phyloP scores from a whole-genome alignment of 2,329 filamentous ascomycete species.

The Diplodia seriata region DNA sequence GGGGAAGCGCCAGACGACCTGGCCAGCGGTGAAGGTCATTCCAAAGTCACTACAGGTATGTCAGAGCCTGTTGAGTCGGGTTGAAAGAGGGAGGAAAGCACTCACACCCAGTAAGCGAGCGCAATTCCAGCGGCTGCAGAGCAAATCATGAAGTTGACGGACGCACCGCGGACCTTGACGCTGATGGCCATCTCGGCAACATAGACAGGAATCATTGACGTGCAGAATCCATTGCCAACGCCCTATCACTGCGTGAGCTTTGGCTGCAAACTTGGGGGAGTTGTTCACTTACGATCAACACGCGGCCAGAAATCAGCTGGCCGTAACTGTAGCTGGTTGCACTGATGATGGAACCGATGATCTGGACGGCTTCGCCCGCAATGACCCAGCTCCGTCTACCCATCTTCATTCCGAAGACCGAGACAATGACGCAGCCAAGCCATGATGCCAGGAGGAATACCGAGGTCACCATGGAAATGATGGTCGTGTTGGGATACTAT shows the following conservation, averaged over 20 bases:
- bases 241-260: slow-evolving; percentile 36
- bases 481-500: slow-evolving; percentile 39
- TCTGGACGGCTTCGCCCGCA: slow-evolving; percentile 38
- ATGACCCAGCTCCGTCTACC: slow-evolving; percentile 43
- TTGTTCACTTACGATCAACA: slow-evolving; percentile 38
- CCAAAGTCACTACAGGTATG: slow-evolving; percentile 41
- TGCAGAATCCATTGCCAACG: slow-evolving; percentile 45
- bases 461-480: slow-evolving; percentile 40
- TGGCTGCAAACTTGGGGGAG: neutral
- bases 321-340: slow-evolving; percentile 40
- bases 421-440: slow-evolving; percentile 42
- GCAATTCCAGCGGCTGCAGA: slow-evolving; percentile 40
- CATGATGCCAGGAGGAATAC: slow-evolving; percentile 42
- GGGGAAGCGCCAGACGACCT: slow-evolving; percentile 45
- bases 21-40: slow-evolving; percentile 40
- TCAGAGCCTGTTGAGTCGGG: neutral
- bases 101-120: slow-evolving; percentile 45
- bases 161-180: slow-evolving; percentile 40
- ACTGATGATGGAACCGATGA: slow-evolving; percentile 43
- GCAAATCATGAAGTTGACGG: slow-evolving; percentile 43
- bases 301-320: slow-evolving; percentile 42
- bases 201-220: slow-evolving; percentile 42
- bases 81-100: neutral
- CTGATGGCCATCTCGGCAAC: slow-evolving; percentile 43
- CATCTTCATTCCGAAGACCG: slow-evolving; percentile 38